Base-by-base conservation (phyloP, 768 basidiomycete genomes). In the Lactarius trivialis region DNA sequence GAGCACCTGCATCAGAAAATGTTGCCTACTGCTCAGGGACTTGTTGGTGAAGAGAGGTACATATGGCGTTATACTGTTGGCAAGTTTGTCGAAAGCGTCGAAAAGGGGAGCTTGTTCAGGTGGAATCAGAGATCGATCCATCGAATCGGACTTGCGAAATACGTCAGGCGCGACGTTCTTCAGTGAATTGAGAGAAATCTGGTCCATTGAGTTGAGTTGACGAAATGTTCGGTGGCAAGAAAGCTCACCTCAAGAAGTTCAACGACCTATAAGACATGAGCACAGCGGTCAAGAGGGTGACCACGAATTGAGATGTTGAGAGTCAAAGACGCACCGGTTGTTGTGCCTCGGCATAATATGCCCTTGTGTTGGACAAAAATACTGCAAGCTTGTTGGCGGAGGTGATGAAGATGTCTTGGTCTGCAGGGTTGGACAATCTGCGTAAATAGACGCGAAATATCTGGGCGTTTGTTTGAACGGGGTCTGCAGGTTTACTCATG, bases 181-280 rank as follows among this genome's bases (percentile, higher is more conserved):
- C 24, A 64, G 11, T 2, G 63, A 60, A 26, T 60, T 55, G 34
- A 33, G 26, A 4, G 63, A 30, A 24, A 51, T 39, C 63, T 64
- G 26, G 14, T 3, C 24, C 6, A 37, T 8, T 15, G 21, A 54
- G n/a, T 54, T 63, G 30, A 54, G 57, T 24, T 4, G 15, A 43
- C 17, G 26, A n/a, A 32, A 55, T 43, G 30, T 21, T 19, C 28
- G 32, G 41, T 26, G 43, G 6, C n/a, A 28, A 54, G 37, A 39
- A 28, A 9, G 39, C 28, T 64, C 39, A 64, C 63, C 63, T 64
- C 58, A 19, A 64, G 49, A 30, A 60, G 28, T 21, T 60, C 63
- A 32, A 64, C 4, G n/a, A 64, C 54, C 63, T 64, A 51, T 12
- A 41, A 21, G 17, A 34, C 36, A 41, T 21, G 36, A 55, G 30